Conservation (phyloP, 169 alveolate genomes). For the Plasmodium ovale region DNA sequence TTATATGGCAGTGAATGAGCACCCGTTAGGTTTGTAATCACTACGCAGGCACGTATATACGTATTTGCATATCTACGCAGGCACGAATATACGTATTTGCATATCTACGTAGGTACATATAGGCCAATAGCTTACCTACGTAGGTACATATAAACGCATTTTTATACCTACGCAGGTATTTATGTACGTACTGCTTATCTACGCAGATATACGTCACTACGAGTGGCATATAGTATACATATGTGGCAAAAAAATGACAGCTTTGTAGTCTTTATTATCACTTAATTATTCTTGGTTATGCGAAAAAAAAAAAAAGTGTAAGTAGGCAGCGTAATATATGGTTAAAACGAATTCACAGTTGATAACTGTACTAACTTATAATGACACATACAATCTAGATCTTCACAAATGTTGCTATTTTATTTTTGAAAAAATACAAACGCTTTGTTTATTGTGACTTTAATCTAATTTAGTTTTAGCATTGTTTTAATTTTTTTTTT, state of each 20-base stretch:
- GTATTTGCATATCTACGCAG: too few relatives aligned
- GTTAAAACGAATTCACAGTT: background rate
- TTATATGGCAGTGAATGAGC: too few relatives aligned
- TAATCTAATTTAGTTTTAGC: background rate
- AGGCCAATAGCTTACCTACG: too few relatives aligned
- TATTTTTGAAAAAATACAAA: background rate
- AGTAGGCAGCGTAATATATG: background rate
- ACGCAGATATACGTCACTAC: too few relatives aligned
- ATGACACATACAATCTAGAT: background rate
- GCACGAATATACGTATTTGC: too few relatives aligned
- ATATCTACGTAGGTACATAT: too few relatives aligned
- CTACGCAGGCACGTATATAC: too few relatives aligned
- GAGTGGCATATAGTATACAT: too few relatives aligned
- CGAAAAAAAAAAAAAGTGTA: background rate
- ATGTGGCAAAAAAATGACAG: background rate
- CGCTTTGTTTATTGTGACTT: background rate
- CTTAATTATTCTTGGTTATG: background rate
- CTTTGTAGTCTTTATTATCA: background rate
- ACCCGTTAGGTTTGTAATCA: too few relatives aligned
- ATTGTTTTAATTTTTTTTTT: background rate
- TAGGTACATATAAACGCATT: background rate
- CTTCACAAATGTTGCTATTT: background rate
- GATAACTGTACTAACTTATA: background rate
- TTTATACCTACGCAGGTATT: too few relatives aligned
- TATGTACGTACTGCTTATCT: too few relatives aligned